phyloP scores from a whole-genome alignment of 2,329 filamentous ascomycete species.

The Trichoderma sp. region DNA sequence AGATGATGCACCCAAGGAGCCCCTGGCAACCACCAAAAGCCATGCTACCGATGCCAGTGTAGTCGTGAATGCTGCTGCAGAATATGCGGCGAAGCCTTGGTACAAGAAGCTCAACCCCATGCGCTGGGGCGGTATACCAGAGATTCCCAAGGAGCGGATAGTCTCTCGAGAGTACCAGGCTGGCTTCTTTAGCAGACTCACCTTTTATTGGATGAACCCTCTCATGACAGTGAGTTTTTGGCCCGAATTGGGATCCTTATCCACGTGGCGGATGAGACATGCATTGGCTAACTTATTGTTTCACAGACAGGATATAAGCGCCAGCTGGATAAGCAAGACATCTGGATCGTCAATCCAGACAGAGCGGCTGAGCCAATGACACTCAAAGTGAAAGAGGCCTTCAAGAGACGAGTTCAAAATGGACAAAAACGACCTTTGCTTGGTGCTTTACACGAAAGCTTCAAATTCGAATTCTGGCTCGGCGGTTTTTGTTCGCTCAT shows the following conservation, averaged over 20 bases:
- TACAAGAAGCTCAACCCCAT: constrained; percentile 61
- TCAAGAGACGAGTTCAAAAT: constrained; percentile 63
- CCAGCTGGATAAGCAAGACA: constrained; percentile 75
- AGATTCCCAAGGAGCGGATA: constrained; percentile 51
- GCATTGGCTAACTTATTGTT: not conserved
- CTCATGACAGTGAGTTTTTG: constrained; percentile 67
- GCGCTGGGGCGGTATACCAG: constrained; percentile 55
- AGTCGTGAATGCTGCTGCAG: constrained; percentile 38
- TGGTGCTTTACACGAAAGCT: constrained; percentile 82
- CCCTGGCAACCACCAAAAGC: constrained; percentile 41
- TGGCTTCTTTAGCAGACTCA: constrained; percentile 68
- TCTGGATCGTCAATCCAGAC: constrained; percentile 84
- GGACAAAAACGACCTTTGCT: constrained; percentile 72
- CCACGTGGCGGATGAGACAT: not conserved
- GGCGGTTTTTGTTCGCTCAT: constrained; percentile 75
- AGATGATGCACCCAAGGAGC: constrained; percentile 3
- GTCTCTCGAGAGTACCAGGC: constrained; percentile 70
- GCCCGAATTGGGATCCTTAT: not conserved
- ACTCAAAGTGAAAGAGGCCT: constrained; percentile 61
- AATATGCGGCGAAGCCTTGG: constrained; percentile 53
- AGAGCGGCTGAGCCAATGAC: constrained; percentile 70
- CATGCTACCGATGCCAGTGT: constrained; percentile 53
- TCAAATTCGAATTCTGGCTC: constrained; percentile 78
- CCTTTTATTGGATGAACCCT: constrained; percentile 87
- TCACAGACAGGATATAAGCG: constrained; percentile 77